phyloP scores from a whole-genome alignment of 352 stramenopile genomes.

The Pythium brachiatum region DNA sequence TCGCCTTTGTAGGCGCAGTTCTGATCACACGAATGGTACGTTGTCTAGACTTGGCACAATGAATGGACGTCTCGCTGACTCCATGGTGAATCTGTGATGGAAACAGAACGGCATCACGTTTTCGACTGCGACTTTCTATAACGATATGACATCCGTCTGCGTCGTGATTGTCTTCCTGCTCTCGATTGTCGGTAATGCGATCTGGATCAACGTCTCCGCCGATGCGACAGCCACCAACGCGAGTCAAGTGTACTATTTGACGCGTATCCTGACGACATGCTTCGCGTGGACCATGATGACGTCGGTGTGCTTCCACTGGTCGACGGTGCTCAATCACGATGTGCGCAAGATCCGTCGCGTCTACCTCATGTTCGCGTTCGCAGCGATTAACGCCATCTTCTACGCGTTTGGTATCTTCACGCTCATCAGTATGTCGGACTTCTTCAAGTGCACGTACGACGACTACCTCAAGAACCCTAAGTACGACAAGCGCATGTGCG shows the following conservation, averaged over 20 bases:
- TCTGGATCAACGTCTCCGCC: conserved; percentile 77
- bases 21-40: conserved; percentile 81
- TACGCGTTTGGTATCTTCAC: conserved; percentile 67
- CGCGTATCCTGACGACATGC: conserved; percentile 61
- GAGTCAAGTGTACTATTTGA: conserved; percentile 73
- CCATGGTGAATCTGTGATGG: neutral
- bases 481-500: conserved; percentile 63
- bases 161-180: conserved; percentile 74
- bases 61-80: neutral
- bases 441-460: conserved; percentile 86
- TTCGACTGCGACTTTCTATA: conserved; percentile 74
- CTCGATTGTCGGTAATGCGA: conserved; percentile 70
- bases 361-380: conserved; percentile 56
- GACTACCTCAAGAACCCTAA: conserved; percentile 86
- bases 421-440: conserved; percentile 67
- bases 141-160: conserved; percentile 80
- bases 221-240: conserved; percentile 40
- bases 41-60: neutral
- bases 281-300: conserved; percentile 88
- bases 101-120: conserved; percentile 79
- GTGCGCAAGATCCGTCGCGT: conserved; percentile 51
- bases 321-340: conserved; percentile 66
- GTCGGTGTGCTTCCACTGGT: conserved; percentile 85
- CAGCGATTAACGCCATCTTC: conserved; percentile 61
- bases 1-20: conserved; percentile 67